These are phyloP conservation scores for Salix suchowensis DNA, from an alignment of 345 rosid genomes.

Conservation along the genomic window DNA sequence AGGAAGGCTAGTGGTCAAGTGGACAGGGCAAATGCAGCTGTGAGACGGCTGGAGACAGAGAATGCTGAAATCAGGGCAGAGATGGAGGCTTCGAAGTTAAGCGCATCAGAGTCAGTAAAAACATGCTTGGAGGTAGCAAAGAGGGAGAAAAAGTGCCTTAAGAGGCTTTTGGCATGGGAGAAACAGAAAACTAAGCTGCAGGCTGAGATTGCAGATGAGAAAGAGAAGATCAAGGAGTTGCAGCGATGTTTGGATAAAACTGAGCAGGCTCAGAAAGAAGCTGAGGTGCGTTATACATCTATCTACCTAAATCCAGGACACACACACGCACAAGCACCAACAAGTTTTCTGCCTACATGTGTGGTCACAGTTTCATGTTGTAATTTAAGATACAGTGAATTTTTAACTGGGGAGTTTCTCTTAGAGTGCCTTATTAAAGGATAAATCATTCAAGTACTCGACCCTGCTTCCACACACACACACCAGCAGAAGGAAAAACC, in stretches of 20 bases:
- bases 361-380: background rate
- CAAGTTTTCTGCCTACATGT: background rate
- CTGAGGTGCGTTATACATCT: conserved; percentile 49
- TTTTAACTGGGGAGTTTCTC: background rate
- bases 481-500: background rate
- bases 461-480: background rate
- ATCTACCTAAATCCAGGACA: background rate
- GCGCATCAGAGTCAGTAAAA: conserved; percentile 77
- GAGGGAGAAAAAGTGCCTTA: conserved; percentile 76
- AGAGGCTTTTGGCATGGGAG: conserved; percentile 78
- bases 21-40: conserved; percentile 69
- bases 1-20: conserved; percentile 78
- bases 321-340: background rate
- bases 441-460: background rate
- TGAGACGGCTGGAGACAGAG: conserved; percentile 70
- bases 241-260: conserved; percentile 43
- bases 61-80: conserved; percentile 92
- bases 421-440: background rate
- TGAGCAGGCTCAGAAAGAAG: conserved; percentile 54
- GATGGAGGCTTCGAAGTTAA: conserved; percentile 85
- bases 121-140: conserved; percentile 66
- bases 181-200: conserved; percentile 77
- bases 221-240: conserved; percentile 64
- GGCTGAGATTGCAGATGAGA: conserved; percentile 66
- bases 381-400: background rate